Evolutionary conservation across 106 monocot species (phyloP), one percentile per base, ranked within the genome.

Genomic region (Dioscorea zingiberensis): DNA sequence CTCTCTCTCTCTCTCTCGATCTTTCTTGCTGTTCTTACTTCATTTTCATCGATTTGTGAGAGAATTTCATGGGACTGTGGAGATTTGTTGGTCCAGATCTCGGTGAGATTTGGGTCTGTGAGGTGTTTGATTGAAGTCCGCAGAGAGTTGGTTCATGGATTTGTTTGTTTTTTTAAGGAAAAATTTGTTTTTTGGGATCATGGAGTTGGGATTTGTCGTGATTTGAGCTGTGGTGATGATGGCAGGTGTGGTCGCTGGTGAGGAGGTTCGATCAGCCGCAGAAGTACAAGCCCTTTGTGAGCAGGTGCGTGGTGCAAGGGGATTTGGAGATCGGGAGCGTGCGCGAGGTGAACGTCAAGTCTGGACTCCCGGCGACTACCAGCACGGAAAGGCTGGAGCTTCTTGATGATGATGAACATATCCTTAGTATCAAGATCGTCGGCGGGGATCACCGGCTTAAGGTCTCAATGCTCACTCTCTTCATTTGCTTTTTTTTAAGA

Each of bases 381-480:
- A 90, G 90, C 76, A 87, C 76, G 1, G 94, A 94, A 69, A 54
- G 90, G 26, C 47, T 94, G 54, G 94, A 94, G 74, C 45, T 71
- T 17, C 76, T 94, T 17, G 94, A 94, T 56, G 94, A 90, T 65
- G 62, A 84, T 47, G 77, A 90, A 26, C 90, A 78, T 64, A 77
- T 84, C 14, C 77, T 94, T 63, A 80, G 90, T 60, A 72, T 94
- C 69, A 78, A 58, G 73, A 86, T 94, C 32, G 73, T 94, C 27
- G 94, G 94, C 24, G 94, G 94, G 4, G 94, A 94, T 62, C 94
- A 94, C 71, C 67, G 94, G 38, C 85, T 94, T 17, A 77, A 76
- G 84, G 90, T 72, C 10, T 38, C 38, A 38, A 38, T 38, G 38
- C 38, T 38, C 38, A 38, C 38, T 38, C 38, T 38, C 38, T 6